Percentiles rank a stretch among this genome's conserved stretches.
Evolutionary conservation across 1,139 yeast species (phyloP).

Genomic region (Taphrina confusa): DNA sequence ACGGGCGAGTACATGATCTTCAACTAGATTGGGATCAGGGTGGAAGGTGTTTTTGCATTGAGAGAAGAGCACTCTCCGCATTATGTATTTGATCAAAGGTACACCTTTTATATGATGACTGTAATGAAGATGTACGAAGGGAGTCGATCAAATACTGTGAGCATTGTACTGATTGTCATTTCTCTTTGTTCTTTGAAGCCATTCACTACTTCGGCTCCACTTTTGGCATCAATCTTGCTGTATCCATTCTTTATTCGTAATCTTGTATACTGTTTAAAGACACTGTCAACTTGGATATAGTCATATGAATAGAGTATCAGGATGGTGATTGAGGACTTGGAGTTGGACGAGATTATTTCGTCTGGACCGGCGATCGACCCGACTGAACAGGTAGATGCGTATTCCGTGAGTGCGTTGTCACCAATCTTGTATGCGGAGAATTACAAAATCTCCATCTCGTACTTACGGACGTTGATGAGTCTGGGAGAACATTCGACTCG

Average conservation of each 20-base stretch:
- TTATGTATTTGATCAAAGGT: not conserved
- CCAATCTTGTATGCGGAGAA: constrained; percentile 76
- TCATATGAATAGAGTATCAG: not conserved
- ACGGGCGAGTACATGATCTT: constrained; percentile 49
- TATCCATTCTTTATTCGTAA: too few species aligned
- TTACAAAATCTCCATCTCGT: constrained; percentile 63
- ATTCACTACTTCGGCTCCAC: constrained; percentile 4
- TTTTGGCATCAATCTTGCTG: not conserved
- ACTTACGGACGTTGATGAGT: constrained; percentile 62
- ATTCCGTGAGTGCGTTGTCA: constrained; percentile 57
- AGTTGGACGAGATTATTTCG: constrained; percentile 43
- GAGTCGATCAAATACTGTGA: not conserved
- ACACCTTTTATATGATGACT: not conserved
- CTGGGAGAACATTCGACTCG: constrained; percentile 66
- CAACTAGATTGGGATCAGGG: constrained; percentile 10
- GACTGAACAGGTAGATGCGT: constrained; percentile 47
- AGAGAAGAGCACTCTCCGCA: not conserved
- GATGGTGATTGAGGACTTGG: constrained; percentile 21
- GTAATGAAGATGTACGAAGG: not conserved
- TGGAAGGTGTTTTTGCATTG: too few species aligned
- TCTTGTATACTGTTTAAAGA: too few species aligned
- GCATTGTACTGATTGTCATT: not conserved
- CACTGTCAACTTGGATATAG: not conserved
- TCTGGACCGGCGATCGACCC: constrained; percentile 46
- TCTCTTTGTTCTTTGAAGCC: not conserved